Base-by-base conservation (phyloP, 2,329 filamentous ascomycete species). In the Decorospora gaudefroyi region DNA sequence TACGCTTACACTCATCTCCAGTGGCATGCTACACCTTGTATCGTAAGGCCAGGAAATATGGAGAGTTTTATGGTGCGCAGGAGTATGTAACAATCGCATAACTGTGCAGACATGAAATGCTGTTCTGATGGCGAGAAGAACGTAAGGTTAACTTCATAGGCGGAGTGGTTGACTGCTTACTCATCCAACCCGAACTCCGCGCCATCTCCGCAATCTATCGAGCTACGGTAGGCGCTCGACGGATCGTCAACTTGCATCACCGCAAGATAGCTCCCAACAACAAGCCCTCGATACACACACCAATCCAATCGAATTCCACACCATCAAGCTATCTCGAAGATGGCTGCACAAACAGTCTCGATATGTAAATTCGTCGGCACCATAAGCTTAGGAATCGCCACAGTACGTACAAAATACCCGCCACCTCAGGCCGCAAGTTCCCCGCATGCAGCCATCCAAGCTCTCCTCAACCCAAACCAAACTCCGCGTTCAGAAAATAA, bases 341-440 rank as follows among this genome's bases (percentile, higher is more conserved):
- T 67, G 71, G 87, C 90, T 82, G 78, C 82, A 60, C 82, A 80
- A 61, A 83, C 84, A 65, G 78, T 96, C 65, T 85, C 88, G 42
- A 75, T 87, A 70, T 83, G 88, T 75, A 96, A 97, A 76, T 96
- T 96, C 70, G 87, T 96, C 58, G 92, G 92, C 65, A 95, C 90
- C 37, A 82, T 95, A 57, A 92, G 87, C 61, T 80, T 96, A 45
- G 92, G 92, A 53, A 80, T 96, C 44, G 75, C 95, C 70, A 96
- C 90, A 47, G 90, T 95, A 81, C 64, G 86, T 77, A 49, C 5
- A 32, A 7, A 32, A 12, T 21, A 42, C 17, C 46, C 64, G 58
- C 57, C 51, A 47, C 48, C 37, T 35, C 39, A 28, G 21, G 23
- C 29, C 16, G 31, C 32, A 34, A 42, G 17, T 34, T 35, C 46